phyloP scores from a whole-genome alignment of 495 filamentous ascomycete species.

The Cenococcum geophilum region DNA sequence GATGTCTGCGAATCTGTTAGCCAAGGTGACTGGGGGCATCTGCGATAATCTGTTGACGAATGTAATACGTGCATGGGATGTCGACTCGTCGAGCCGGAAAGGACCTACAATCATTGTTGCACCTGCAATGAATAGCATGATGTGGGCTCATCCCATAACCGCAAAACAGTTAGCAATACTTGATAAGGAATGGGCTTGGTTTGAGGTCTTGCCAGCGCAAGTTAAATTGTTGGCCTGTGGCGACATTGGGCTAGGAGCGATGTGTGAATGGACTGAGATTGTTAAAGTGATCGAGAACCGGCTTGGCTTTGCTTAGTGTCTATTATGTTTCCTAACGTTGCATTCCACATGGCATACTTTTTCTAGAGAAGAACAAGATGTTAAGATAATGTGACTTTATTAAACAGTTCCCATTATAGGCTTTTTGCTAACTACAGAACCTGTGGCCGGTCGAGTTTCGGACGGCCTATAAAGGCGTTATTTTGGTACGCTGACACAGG shows the following conservation, averaged over 20 bases:
- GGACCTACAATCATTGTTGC: constrained; percentile 52
- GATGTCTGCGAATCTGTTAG: constrained; percentile 67
- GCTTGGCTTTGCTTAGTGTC: not conserved
- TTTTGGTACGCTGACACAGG: not conserved
- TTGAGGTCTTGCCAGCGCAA: constrained; percentile 59
- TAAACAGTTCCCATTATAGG: not conserved
- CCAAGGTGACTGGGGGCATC: constrained; percentile 62
- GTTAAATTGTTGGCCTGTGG: constrained; percentile 72
- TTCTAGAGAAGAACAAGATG: not conserved
- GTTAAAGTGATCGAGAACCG: constrained; percentile 33
- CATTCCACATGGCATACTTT: not conserved
- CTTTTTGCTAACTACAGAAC: not conserved
- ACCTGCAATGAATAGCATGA: constrained; percentile 74
- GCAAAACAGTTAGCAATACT: constrained; percentile 57
- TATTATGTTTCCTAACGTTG: not conserved
- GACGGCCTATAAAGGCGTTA: not conserved
- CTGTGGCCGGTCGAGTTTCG: not conserved
- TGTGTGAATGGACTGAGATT: constrained; percentile 69
- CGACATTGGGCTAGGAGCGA: constrained; percentile 66
- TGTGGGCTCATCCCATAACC: constrained; percentile 83
- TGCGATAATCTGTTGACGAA: constrained; percentile 59
- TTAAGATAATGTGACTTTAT: not conserved
- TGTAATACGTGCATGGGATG: constrained; percentile 80
- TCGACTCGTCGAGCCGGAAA: constrained; percentile 39
- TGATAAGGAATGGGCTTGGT: constrained; percentile 73